Percentiles rank a stretch among this genome's conserved stretches.
Evolutionary conservation across 306 rosid genomes (phyloP).

Genomic region (Mimosa pudica): DNA sequence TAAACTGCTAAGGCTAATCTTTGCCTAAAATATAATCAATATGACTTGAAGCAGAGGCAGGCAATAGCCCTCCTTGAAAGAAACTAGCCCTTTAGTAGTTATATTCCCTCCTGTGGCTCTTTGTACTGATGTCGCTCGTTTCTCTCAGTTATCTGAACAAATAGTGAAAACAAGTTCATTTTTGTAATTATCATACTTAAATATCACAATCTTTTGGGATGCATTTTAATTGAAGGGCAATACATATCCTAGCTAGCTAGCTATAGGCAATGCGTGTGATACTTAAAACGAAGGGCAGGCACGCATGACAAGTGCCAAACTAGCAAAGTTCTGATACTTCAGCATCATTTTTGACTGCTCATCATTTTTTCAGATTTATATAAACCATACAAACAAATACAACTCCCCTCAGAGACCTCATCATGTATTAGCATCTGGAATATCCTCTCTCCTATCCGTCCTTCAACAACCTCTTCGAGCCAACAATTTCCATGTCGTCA

Average conservation of each 20-base stretch:
- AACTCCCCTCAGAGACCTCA: not conserved
- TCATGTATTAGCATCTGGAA: slow-evolving; percentile 24
- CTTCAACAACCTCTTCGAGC: slow-evolving; percentile 12
- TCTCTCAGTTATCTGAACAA: too few relatives aligned
- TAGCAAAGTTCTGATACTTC: not conserved
- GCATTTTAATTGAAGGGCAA: not conserved
- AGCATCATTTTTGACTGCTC: not conserved
- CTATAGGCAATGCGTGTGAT: not conserved
- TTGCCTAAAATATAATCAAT: not conserved
- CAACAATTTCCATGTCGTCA: not conserved
- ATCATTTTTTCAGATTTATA: not conserved
- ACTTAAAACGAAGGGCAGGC: slow-evolving; percentile 10
- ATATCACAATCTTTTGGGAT: not conserved
- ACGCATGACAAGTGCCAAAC: slow-evolving; percentile 34
- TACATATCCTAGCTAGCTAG: not conserved
- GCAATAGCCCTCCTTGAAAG: too few relatives aligned
- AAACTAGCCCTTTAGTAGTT: too few relatives aligned
- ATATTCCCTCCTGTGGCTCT: not conserved
- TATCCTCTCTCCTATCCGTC: slow-evolving; percentile 38
- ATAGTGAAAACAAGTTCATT: not conserved
- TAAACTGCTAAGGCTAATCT: too few relatives aligned
- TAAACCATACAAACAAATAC: not conserved
- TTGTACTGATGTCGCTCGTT: not conserved
- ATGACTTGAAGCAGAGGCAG: not conserved
- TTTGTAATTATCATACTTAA: not conserved